Evolutionary conservation across 768 basidiomycete genomes (phyloP), one percentile per base, ranked within the genome.

Genomic region (Rhodotorula diobovata): DNA sequence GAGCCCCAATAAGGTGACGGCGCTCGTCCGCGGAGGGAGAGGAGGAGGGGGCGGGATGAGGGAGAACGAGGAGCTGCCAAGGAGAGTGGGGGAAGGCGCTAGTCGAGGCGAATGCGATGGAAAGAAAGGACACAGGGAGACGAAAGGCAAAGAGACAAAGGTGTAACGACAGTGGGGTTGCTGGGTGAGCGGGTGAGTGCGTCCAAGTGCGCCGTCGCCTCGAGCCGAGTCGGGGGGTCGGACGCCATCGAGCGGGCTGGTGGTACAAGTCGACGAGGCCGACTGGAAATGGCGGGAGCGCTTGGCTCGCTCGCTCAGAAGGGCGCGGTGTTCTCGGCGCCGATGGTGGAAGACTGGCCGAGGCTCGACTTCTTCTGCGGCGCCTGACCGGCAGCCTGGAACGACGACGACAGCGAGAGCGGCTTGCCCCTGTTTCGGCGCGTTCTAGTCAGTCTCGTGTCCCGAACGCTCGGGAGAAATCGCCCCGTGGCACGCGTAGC

Each of bases 391-490:
- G 41, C 39, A 15, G 68, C 66, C 58, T 74, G 73, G 73, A 78
- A 78, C 4, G 76, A 77, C 28, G 68, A 69, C 30, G 75, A 74
- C 58, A 78, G 77, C 25, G 76, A 76, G 41, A 77, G 63, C 34
- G 78, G 78, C 70, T 77, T 77, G 46, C 78, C 78, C 71, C 78
- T 78, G 71, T 14, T n/a, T n/a, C 55, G 4, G 30, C 10, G 61
- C 2, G 30, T 2, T 41, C 21, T 7, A 2, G 34, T 10, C 35
- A 28, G 4, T 6, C 28, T 4, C 30, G 25, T 2, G 30, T 4
- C 25, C 18, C 21, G 46, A 20, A 10, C 46, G 41, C 41, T 43
- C 41, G 6, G 18, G 41, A 43, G 41, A 2, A 7, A 18, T 2
- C 8, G 6, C 41, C 11, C 41, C 14, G 18, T 12, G 41, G 11